Conservation (phyloP, 345 rosid species). For the Camelina hispida region DNA sequence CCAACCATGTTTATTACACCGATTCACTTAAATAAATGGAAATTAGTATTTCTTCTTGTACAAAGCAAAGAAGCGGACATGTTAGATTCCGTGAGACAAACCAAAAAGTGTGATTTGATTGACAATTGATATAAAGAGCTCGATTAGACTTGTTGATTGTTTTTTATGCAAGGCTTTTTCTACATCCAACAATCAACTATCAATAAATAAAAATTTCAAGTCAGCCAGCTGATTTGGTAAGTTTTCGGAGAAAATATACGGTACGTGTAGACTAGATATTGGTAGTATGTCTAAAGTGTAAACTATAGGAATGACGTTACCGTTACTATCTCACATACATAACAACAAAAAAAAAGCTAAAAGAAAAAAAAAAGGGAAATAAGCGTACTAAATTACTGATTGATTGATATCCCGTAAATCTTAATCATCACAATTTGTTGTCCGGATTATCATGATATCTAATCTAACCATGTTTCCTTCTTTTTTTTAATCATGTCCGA, state of each 20-base stretch:
- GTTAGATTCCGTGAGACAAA: slow-evolving; percentile 36
- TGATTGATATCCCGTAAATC: not conserved
- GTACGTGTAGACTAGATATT: not conserved
- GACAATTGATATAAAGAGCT: slow-evolving; percentile 23
- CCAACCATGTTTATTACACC: not conserved
- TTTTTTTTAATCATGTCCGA: slow-evolving; percentile 11
- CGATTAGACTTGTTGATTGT: slow-evolving; percentile 33
- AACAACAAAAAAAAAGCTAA: no score
- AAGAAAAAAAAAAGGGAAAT: not conserved
- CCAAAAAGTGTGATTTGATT: slow-evolving; percentile 33
- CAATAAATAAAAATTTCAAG: not conserved
- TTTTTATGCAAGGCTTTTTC: not conserved
- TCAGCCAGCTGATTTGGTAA: not conserved
- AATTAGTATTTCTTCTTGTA: not conserved
- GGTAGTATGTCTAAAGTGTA: not conserved
- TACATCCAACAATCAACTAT: not conserved
- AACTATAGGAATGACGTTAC: not conserved
- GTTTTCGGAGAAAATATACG: not conserved
- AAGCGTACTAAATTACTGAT: not conserved
- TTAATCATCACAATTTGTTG: slow-evolving; percentile 7
- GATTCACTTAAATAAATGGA: not conserved
- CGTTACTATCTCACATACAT: not conserved
- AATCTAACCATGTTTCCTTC: not conserved
- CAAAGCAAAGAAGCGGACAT: slow-evolving; percentile 18
- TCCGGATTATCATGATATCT: not conserved